Percentiles rank a stretch among this genome's conserved stretches.
Evolutionary conservation across 768 basidiomycete genomes (phyloP).

Genomic region (Naematelia aurantialba): DNA sequence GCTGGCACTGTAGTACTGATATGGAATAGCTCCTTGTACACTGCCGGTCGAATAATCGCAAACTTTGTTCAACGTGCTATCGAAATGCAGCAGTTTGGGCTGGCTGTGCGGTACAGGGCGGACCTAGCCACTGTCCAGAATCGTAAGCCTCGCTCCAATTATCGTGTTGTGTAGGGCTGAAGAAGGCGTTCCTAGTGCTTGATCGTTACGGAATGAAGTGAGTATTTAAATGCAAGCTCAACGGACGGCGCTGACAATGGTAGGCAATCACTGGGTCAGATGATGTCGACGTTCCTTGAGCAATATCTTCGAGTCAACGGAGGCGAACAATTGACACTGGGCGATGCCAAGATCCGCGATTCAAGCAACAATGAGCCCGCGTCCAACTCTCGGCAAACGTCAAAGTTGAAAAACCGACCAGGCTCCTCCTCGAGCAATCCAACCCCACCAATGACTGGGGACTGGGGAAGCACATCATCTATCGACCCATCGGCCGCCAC

Average conservation of each 20-base stretch:
- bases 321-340: not conserved
- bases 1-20: not conserved
- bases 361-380: too few relatives aligned
- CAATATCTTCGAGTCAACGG: not conserved
- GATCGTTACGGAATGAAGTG: not conserved
- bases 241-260: not conserved
- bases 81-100: slow-evolving; percentile 5
- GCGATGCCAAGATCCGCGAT: not conserved
- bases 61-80: slow-evolving; percentile 24
- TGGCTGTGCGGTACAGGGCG: slow-evolving; percentile 22
- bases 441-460: not conserved
- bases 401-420: too few relatives aligned
- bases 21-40: slow-evolving; percentile 17
- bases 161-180: not conserved
- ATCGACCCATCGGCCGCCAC: not conserved
- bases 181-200: not conserved
- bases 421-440: not conserved
- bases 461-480: not conserved
- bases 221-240: not conserved
- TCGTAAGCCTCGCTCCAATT: slow-evolving; percentile 9
- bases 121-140: slow-evolving; percentile 25
- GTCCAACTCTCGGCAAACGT: too few relatives aligned
- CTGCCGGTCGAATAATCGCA: slow-evolving; percentile 21
- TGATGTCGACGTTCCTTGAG: slow-evolving; percentile 1
- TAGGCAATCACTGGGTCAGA: not conserved